Conservation (phyloP, 495 filamentous ascomycete species). For the Neurospora sp. region DNA sequence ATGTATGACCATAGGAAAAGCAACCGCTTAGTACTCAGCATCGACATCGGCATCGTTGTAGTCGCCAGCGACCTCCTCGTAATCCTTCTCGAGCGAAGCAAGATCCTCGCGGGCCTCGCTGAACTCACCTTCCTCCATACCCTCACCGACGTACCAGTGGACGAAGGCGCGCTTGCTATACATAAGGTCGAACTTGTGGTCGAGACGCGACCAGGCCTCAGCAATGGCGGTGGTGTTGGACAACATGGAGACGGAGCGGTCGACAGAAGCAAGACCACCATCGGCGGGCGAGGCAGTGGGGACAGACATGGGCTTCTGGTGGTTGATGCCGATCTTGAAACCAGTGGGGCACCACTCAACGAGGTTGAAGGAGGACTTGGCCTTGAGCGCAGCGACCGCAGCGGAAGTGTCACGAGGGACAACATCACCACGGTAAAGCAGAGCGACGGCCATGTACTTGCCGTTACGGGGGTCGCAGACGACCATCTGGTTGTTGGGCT, state of each 20-base stretch:
- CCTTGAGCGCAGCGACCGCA: constrained; percentile 73
- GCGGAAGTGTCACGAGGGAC: constrained; percentile 75
- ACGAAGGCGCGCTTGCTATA: constrained; percentile 93
- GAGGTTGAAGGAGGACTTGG: constrained; percentile 80
- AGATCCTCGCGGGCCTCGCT: constrained; percentile 84
- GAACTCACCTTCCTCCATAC: constrained; percentile 95
- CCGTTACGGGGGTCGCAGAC: constrained; percentile 85
- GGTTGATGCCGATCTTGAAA: constrained; percentile 93
- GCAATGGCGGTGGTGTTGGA: constrained; percentile 88
- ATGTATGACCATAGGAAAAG: background rate
- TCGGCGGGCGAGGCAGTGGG: constrained; percentile 46
- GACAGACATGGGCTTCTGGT: constrained; percentile 76
- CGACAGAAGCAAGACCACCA: constrained; percentile 70
- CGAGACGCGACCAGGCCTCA: constrained; percentile 80
- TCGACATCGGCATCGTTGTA: constrained; percentile 55
- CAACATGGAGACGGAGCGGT: constrained; percentile 82
- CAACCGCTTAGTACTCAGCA: constrained; percentile 55
- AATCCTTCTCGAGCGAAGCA: constrained; percentile 82
- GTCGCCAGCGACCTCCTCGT: constrained; percentile 82
- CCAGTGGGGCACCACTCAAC: constrained; percentile 96
- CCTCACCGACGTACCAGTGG: constrained; percentile 92
- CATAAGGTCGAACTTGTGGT: constrained; percentile 95
- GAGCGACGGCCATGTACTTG: constrained; percentile 90
- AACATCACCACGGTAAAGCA: constrained; percentile 84
- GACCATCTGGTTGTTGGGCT: constrained; percentile 95